These are phyloP conservation scores for Trichosporon ovoides DNA, from an alignment of 1,284 basidiomycete species.

Conservation along the genomic window DNA sequence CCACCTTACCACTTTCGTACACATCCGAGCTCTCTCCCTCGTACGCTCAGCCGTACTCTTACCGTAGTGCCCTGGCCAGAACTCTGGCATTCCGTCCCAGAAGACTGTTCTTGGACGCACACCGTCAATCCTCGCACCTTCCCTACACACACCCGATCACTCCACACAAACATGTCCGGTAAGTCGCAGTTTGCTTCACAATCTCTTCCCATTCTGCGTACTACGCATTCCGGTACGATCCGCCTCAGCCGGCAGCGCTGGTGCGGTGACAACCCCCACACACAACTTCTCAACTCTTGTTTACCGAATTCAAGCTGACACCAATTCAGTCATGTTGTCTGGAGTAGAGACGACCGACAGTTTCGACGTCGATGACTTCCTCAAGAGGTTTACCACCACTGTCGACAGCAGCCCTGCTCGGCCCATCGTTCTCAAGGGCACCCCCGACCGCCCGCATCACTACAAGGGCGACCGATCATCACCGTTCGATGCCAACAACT, in stretches of 20 bases:
- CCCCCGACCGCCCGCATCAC: conserved; percentile 2
- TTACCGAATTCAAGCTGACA: background rate
- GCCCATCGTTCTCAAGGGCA: background rate
- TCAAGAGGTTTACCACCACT: conserved; percentile 15
- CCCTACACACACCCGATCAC: background rate
- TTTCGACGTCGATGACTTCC: conserved; percentile 18
- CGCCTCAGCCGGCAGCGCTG: too few species aligned
- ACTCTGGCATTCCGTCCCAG: background rate
- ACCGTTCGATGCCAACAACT: conserved; percentile 12
- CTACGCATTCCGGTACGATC: background rate
- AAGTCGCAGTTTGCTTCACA: background rate
- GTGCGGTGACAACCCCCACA: background rate
- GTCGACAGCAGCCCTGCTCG: conserved; percentile 9
- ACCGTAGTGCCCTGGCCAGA: background rate
- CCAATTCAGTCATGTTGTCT: conserved; percentile 6
- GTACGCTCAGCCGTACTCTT: background rate
- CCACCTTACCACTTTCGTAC: background rate
- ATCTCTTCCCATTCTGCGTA: background rate
- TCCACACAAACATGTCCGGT: conserved; percentile 4
- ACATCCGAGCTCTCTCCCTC: background rate
- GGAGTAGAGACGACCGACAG: conserved; percentile 5
- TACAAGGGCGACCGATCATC: background rate
- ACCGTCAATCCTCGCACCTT: background rate
- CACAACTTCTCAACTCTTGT: background rate
- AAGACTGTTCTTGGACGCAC: background rate